Conservation (phyloP, 257 asterid species). For the Verbascum thapsus region DNA sequence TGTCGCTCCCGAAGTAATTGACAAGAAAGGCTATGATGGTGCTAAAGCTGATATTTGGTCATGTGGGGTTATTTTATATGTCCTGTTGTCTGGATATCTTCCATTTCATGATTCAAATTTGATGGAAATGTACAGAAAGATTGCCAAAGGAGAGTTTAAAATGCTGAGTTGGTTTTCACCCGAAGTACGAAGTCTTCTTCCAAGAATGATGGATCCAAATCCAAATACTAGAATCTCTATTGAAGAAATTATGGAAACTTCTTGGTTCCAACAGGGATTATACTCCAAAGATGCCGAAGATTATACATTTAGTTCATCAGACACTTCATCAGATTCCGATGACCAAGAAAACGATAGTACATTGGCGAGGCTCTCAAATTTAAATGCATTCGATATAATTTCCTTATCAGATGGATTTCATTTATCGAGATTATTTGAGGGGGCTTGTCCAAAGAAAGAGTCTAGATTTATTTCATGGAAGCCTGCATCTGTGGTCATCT, state of each 20-base stretch:
- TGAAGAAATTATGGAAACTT: conserved; percentile 47
- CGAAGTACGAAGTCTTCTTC: conserved; percentile 52
- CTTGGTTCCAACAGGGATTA: conserved; percentile 62
- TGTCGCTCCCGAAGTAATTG: conserved; percentile 84
- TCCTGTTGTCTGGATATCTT: conserved; percentile 69
- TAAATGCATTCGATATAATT: conserved; percentile 84
- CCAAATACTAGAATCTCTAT: conserved; percentile 62
- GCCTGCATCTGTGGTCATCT: conserved; percentile 63
- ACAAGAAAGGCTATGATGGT: conserved; percentile 78
- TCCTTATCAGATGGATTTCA: conserved; percentile 77
- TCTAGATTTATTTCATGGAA: conserved; percentile 67
- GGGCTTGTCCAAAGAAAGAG: conserved; percentile 54
- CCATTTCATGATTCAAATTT: conserved; percentile 77
- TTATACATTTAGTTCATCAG: conserved; percentile 35
- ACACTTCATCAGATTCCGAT: conserved; percentile 22
- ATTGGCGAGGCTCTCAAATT: conserved; percentile 38
- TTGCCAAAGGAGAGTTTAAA: conserved; percentile 59
- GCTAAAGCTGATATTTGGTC: conserved; percentile 81
- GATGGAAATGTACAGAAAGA: conserved; percentile 82
- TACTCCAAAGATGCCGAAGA: conserved; percentile 40
- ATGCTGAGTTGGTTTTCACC: conserved; percentile 71
- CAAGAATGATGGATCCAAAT: conserved; percentile 68
- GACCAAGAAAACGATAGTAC: conserved; percentile 13
- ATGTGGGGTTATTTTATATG: conserved; percentile 75
- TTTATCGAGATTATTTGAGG: conserved; percentile 72